Base-by-base conservation (phyloP, 768 basidiomycete species). In the Mycena chlorophos region DNA sequence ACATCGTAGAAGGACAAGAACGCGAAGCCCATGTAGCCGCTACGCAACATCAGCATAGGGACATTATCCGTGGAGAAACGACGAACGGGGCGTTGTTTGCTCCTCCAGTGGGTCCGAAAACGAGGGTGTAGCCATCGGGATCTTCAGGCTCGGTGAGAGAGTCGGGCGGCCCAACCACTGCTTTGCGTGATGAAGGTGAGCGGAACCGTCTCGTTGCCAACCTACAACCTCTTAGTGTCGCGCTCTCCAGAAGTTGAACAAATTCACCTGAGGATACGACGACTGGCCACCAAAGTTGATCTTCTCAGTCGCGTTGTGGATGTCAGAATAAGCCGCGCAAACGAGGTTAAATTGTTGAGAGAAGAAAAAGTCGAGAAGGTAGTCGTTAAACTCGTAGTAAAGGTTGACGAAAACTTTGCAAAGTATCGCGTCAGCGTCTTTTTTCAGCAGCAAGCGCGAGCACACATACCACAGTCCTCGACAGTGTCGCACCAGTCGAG, bases 1-100 rank as follows among this genome's bases (percentile, higher is more conserved):
- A 76, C 76, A 55, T 80, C 78, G 60, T 81, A 81, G 47, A 71
- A 67, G 56, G 76, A 74, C 19, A 80, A 66, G 68, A 79, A 79
- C 12, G 72, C 76, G 54, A 78, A 81, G 54, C 78, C 78, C 78
- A 79, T 79, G 63, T 80, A 81, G 26, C 46, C 19, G 34, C 10
- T 37, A 37, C 34, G 34, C 34, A 37, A 37, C n/a, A n/a, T 37
- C 34, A 37, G 34, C 34, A 37, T 37, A 37, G 34, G n/a, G 34
- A 37, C 10, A n/a, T 37, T n/a, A 10, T 37, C 34, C 34, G 12
- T 37, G 34, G 31, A 34, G 31, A 34, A 34, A 34, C 31, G 31
- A 77, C 76, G 1, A 73, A 75, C 5, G 72, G 72, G 12, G 78
- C 77, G 52, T 76, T 77, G 60, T 78, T 81, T 4, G 80, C 78